Evolutionary conservation across 768 basidiomycete genomes (phyloP).

Genomic region (Psilocybe azurescens): DNA sequence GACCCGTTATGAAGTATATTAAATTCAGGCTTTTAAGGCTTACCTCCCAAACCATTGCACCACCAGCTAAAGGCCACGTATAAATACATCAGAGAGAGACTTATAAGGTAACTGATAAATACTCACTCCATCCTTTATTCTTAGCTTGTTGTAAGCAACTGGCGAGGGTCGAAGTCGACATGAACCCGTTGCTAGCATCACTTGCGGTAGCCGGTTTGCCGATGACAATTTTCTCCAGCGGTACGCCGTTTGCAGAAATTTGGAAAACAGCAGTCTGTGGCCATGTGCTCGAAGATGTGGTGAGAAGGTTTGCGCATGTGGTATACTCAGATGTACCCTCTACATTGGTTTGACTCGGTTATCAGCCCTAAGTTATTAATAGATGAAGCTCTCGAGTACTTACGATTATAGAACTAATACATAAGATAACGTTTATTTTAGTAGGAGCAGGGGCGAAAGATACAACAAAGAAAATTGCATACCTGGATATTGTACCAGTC

Average conservation of each 20-base stretch:
- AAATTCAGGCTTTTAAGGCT: slow-evolving; percentile 9
- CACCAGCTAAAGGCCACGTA: slow-evolving; percentile 31
- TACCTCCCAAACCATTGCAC: slow-evolving; percentile 46
- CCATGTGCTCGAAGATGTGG: slow-evolving; percentile 61
- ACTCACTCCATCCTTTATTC: slow-evolving; percentile 70
- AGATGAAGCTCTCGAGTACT: slow-evolving; percentile 19
- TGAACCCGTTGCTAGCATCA: slow-evolving; percentile 67
- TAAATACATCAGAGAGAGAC: not conserved
- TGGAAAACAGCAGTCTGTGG: slow-evolving; percentile 66
- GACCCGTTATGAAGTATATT: not conserved
- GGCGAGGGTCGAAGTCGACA: slow-evolving; percentile 59
- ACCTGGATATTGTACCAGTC: slow-evolving; percentile 71
- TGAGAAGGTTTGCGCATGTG: slow-evolving; percentile 64
- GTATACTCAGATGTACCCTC: slow-evolving; percentile 70
- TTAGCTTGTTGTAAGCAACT: slow-evolving; percentile 66
- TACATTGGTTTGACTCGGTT: slow-evolving; percentile 28
- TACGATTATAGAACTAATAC: slow-evolving; percentile 50
- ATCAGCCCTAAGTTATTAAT: slow-evolving; percentile 15
- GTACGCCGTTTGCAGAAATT: slow-evolving; percentile 62
- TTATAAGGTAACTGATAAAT: not conserved
- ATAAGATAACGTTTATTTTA: slow-evolving; percentile 14
- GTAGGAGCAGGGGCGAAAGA: not conserved
- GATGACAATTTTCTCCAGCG: slow-evolving; percentile 70
- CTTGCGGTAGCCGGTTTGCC: slow-evolving; percentile 66
- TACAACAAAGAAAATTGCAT: slow-evolving; percentile 9